phyloP scores from a whole-genome alignment of 164 flowering plant genomes.

The Magnolia changhungtana region DNA sequence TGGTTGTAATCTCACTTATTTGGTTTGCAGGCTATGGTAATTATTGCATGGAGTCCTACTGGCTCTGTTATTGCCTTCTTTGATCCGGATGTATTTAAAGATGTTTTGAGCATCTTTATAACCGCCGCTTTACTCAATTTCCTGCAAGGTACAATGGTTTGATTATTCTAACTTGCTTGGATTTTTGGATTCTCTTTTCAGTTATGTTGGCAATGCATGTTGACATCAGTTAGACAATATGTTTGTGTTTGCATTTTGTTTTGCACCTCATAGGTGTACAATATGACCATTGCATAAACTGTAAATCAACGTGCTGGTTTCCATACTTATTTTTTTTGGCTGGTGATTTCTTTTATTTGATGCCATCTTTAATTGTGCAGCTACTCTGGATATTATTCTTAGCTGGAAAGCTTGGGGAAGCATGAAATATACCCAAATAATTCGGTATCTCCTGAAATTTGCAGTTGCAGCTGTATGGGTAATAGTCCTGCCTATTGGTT shows the following conservation, averaged over 20 bases:
- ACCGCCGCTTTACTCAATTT: constrained; percentile 78
- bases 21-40: constrained; percentile 81
- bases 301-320: not conserved
- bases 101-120: constrained; percentile 73
- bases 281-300: not conserved
- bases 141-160: constrained; percentile 54
- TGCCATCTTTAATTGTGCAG: constrained; percentile 40
- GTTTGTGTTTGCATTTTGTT: not conserved
- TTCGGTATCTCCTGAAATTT: constrained; percentile 82
- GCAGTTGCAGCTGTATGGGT: constrained; percentile 81
- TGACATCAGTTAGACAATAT: not conserved
- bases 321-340: not conserved
- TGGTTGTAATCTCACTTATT: not conserved
- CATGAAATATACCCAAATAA: constrained; percentile 66
- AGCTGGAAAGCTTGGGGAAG: constrained; percentile 85
- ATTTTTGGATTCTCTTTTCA: not conserved
- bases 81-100: constrained; percentile 60
- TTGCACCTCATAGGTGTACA: not conserved
- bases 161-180: not conserved
- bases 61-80: constrained; percentile 59
- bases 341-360: constrained; percentile 7
- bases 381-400: constrained; percentile 79
- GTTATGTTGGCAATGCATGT: constrained; percentile 4
- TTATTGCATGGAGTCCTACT: constrained; percentile 79
- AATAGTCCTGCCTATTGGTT: constrained; percentile 75